Evolutionary conservation across 1,139 yeast genomes (phyloP).

Genomic region (Geotrichum phurueaensis): DNA sequence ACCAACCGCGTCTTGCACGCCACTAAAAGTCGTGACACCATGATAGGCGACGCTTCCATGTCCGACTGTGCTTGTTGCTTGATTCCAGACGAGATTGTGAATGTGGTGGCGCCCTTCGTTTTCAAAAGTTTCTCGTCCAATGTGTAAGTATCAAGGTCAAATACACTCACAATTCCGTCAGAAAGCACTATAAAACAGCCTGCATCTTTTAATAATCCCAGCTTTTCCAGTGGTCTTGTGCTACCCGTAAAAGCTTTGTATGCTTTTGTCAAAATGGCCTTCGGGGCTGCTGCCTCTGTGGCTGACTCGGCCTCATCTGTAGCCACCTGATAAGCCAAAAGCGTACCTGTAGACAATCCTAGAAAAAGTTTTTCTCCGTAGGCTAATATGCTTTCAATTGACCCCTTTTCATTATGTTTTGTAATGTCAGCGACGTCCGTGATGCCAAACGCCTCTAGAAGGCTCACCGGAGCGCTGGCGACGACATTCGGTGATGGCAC

Average conservation of each 20-base stretch:
- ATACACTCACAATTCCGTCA: slow-evolving; percentile 34
- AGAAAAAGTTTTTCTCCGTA: slow-evolving; percentile 28
- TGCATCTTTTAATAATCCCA: slow-evolving; percentile 36
- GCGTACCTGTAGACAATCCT: slow-evolving; percentile 26
- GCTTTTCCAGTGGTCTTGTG: slow-evolving; percentile 29
- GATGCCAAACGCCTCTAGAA: background rate
- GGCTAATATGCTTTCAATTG: slow-evolving; percentile 17
- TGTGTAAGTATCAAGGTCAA: slow-evolving; percentile 32
- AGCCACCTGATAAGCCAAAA: slow-evolving; percentile 24
- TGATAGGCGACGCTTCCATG: background rate
- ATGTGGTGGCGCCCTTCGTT: slow-evolving; percentile 36
- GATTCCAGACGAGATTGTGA: slow-evolving; percentile 29
- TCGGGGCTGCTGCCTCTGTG: background rate
- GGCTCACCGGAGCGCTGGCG: background rate
- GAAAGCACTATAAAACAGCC: slow-evolving; percentile 34
- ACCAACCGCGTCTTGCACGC: slow-evolving; percentile 34
- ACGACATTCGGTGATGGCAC: background rate
- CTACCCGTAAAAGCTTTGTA: slow-evolving; percentile 19
- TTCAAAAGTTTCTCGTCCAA: slow-evolving; percentile 34
- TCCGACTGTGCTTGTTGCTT: slow-evolving; percentile 11
- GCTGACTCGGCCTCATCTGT: background rate
- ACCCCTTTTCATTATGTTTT: background rate
- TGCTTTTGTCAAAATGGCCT: slow-evolving; percentile 19
- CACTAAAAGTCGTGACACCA: slow-evolving; percentile 34
- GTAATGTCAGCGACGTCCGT: background rate